Base-by-base conservation (phyloP, 192 early-diverging fungal species). In the Coemansia sp. region DNA sequence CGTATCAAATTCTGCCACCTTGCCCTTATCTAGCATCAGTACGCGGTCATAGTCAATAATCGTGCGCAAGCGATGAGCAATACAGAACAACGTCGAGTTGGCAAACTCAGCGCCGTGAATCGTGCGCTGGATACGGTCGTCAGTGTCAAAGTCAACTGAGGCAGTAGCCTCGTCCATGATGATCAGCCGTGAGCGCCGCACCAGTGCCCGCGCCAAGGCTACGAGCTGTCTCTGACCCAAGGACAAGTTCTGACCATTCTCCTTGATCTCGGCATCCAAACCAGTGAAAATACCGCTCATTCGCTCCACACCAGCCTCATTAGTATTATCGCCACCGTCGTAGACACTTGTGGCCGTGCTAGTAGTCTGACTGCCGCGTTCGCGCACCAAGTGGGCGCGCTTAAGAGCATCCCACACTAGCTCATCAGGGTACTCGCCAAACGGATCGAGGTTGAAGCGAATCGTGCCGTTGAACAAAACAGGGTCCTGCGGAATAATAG, bases 401-500 rank as follows among this genome's bases (percentile, higher is more conserved):
- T 27, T 27, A 27, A 27, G 27, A 27, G 27, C 27, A 27, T 27
- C 27, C 27, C 27, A 27, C 27, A 27, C 27, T 1, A 27, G 27
- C 27, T 27, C 27, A 27, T 27, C 27, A 1, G 27, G 27, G 27
- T 27, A 27, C 27, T 27, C 27, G 27, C 27, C 27, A 27, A 27
- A 27, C 27, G 27, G 27, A 27, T 27, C 27, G 27, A 27, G 27
- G 27, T 27, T 27, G 27, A 27, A 27, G 27, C 27, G 27, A 1
- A 27, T 27, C 1, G 27, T 27, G 27, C 27, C 27, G 27, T 27
- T 27, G 27, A 93, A 91, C 67, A 92, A 72, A 6, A 94, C 87
- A 20, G 93, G 92, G 36, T 96, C 94, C 84, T 97, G 94, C 40
- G 95, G 94, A 77, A 98, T 94, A 41, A 98, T 91, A 1, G 93